Conservation (phyloP, 805 yeast species). For the Huiozyma naganishii region DNA sequence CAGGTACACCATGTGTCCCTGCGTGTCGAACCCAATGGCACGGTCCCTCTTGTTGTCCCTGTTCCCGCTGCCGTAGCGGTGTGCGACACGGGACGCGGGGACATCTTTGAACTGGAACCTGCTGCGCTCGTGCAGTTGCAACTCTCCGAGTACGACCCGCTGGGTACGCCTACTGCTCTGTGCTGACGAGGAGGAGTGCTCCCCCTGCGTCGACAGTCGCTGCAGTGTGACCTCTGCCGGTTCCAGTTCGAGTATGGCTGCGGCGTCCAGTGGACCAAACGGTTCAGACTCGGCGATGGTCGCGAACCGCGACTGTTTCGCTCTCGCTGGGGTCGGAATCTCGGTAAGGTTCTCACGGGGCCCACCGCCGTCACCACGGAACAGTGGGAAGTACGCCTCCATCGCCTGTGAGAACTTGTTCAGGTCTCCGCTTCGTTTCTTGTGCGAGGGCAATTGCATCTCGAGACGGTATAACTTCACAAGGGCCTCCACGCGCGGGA, state of each 20-base stretch:
- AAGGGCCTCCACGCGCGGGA: slow-evolving; percentile 85
- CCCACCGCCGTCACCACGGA: slow-evolving; percentile 29
- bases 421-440: slow-evolving; percentile 50
- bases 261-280: slow-evolving; percentile 93
- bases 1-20: slow-evolving; percentile 42
- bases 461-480: slow-evolving; percentile 59
- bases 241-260: slow-evolving; percentile 66
- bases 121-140: slow-evolving; percentile 57
- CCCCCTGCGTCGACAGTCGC: slow-evolving; percentile 50
- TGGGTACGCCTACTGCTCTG: slow-evolving; percentile 18
- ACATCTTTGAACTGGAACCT: slow-evolving; percentile 68
- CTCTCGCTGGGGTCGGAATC: slow-evolving; percentile 80
- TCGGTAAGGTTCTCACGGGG: slow-evolving; percentile 70
- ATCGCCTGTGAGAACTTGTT: slow-evolving; percentile 47
- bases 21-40: slow-evolving; percentile 55
- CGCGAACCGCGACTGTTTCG: slow-evolving; percentile 70
- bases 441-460: slow-evolving; percentile 5
- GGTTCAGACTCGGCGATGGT: slow-evolving; percentile 92
- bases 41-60: slow-evolving; percentile 86
- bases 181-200: slow-evolving; percentile 28
- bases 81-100: slow-evolving; percentile 77
- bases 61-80: slow-evolving; percentile 80
- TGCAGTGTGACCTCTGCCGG: slow-evolving; percentile 78
- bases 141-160: slow-evolving; percentile 43
- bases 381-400: slow-evolving; percentile 76